Conservation (phyloP, 2,329 filamentous ascomycete genomes). For the Drechslerella stenobrocha region DNA sequence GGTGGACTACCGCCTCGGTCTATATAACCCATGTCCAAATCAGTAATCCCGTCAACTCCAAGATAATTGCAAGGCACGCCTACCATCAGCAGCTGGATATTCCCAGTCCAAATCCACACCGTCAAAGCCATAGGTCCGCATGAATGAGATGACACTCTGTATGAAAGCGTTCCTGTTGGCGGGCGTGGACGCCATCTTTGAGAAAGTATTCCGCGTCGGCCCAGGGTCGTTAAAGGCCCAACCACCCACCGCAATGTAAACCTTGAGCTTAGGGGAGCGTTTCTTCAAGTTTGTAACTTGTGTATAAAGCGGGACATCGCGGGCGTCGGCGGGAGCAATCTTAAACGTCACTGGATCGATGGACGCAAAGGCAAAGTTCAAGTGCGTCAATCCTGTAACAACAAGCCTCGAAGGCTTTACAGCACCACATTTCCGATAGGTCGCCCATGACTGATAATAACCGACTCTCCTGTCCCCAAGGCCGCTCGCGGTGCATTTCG, state of each 20-base stretch:
- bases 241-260: constrained; percentile 58
- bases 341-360: constrained; percentile 49
- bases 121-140: constrained; percentile 53
- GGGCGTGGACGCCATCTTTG: constrained; percentile 49
- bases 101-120: constrained; percentile 57
- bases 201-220: constrained; percentile 50
- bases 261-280: constrained; percentile 53
- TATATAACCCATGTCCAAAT: constrained; percentile 7
- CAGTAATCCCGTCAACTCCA: background rate
- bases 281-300: constrained; percentile 55
- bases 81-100: constrained; percentile 27
- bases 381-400: constrained; percentile 48
- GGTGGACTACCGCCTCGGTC: constrained; percentile 13
- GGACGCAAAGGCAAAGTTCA: constrained; percentile 52
- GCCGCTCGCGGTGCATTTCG: constrained; percentile 7
- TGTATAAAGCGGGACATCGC: constrained; percentile 49
- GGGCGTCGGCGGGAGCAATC: constrained; percentile 52
- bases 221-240: constrained; percentile 55
- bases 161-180: constrained; percentile 39
- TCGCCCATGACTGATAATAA: constrained; percentile 47
- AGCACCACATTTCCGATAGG: constrained; percentile 22
- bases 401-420: constrained; percentile 36
- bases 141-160: constrained; percentile 49
- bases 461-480: constrained; percentile 35
- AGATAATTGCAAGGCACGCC: too few species aligned